Evolutionary conservation across 805 yeast species (phyloP), one percentile per base, ranked within the genome.

Genomic region (Suhomyces tanzawaensis): DNA sequence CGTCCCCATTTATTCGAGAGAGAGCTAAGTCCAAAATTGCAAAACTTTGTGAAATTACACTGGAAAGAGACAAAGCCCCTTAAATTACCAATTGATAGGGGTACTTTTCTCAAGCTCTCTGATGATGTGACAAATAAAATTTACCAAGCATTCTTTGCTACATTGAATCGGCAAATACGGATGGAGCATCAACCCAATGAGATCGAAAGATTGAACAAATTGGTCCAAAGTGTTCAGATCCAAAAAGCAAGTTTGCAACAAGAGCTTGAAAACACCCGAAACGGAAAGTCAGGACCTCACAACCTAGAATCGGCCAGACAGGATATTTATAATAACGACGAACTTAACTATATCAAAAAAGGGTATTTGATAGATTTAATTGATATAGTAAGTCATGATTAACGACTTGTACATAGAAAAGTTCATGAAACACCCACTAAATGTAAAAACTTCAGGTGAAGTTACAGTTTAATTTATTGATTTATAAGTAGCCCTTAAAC

Each of bases 321-420:
- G n/a, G 46, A 46, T 22, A 37, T 52, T n/a, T 49, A 41, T 36
- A 40, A 28, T 9, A 44, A 36, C 26, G 59, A 57, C 25, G 56
- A 57, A 39, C 29, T 46, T 4, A 49, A 37, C 27, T 55, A 53
- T 32, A 36, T 55, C 36, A 55, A 53, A 32, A 52, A 52, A 31
- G 46, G 45, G 1, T 56, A 42, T 36, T 42, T 58, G 32, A 43
- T 52, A 21, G 57, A 55, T 24, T 45, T 55, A 32, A 39, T 53
- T 13, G 46, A 46, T 21, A 16, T 35, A 14, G 27, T 16, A n/a
- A n/a, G n/a, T n/a, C n/a, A n/a, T n/a, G n/a, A n/a, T n/a, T n/a
- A n/a, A n/a, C n/a, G n/a, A n/a, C n/a, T n/a, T n/a, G n/a, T n/a
- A n/a, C n/a, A n/a, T n/a, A n/a, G n/a, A n/a, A n/a, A n/a, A n/a